Base-by-base conservation (phyloP, 768 basidiomycete genomes). In the Boletus insuetus region DNA sequence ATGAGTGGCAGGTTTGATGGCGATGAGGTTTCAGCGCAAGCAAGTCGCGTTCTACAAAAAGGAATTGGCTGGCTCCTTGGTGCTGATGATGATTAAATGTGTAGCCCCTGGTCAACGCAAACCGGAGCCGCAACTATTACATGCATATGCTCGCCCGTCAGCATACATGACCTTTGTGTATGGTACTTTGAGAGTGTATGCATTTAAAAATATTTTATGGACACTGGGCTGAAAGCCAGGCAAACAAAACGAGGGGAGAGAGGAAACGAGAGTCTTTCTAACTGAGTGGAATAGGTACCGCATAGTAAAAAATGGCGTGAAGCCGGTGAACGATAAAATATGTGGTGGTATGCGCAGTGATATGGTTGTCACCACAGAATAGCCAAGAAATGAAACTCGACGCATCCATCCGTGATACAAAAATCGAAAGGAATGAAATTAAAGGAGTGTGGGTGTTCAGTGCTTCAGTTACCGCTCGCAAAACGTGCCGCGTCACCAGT, bases 11-110 rank as follows among this genome's bases (percentile, higher is more conserved):
- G 74, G 55, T 73, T 71, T 56, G 80, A 80, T 49, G 75, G 75
- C 38, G 83, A 81, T 17, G 87, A 88, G 50, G 84, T 89, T 40
- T 83, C 86, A 19, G 69, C 81, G n/a, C 85, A 87, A 62, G 92
- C 92, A 3, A 83, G 84, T 46, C 80, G 86, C 32, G 91, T 85
- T 4, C 70, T 98, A 40, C 89, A 91, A 37, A 87, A 88, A 64
- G 96, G 96, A 9, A 91, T 98, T 49, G 95, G 95, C 29, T 98
- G 96, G 96, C 77, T 98, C 29, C 85, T 98, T 54, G 96, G 96
- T 40, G 89, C 85, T 56, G 87, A 85, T 29, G 59, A 58, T 40
- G 49, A 37, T 39, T 60, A 32, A 56, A 13, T 39, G n/a, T 10
- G 29, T 29, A 29, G 29, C 29, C 24, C 29, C 20, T 43, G 17